These are phyloP conservation scores for Didymellaceae sp. DNA, from an alignment of 2,329 filamentous ascomycete genomes.

Conservation along the genomic window DNA sequence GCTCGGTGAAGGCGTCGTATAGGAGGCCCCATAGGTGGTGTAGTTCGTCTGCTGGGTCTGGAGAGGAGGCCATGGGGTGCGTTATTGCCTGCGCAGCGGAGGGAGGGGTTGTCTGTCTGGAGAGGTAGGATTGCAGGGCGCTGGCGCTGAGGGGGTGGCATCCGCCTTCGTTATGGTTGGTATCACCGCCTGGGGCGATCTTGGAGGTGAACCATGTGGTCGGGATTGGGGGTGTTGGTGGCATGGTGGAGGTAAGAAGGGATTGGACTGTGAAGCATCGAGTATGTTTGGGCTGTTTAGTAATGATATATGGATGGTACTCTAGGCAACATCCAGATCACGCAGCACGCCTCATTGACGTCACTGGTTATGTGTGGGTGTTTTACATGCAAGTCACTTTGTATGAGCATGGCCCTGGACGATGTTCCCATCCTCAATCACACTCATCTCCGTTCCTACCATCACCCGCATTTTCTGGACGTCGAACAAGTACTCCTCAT, in stretches of 20 bases:
- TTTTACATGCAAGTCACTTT: neutral
- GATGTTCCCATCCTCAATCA: conserved; percentile 6
- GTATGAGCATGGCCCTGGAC: neutral
- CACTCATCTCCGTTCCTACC: conserved; percentile 9
- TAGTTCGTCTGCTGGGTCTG: neutral
- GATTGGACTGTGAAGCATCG: too few relatives aligned
- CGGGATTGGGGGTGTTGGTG: neutral
- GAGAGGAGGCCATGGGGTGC: neutral
- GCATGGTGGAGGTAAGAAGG: too few relatives aligned
- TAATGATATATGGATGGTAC: too few relatives aligned
- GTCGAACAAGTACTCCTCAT: conserved; percentile 33
- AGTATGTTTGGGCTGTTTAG: too few relatives aligned
- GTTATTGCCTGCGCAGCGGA: conserved; percentile 19
- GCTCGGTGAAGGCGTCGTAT: conserved; percentile 15
- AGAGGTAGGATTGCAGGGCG: conserved; percentile 18
- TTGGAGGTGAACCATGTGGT: conserved; percentile 15
- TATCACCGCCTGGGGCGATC: conserved; percentile 12
- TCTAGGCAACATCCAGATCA: neutral
- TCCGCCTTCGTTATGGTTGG: conserved; percentile 5
- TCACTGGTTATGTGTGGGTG: neutral
- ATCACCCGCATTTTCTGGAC: conserved; percentile 17
- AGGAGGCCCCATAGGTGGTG: conserved; percentile 7
- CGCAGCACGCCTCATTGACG: neutral
- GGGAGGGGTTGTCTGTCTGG: neutral
- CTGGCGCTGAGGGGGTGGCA: conserved; percentile 16